phyloP scores from a whole-genome alignment of 768 basidiomycete genomes.

The Boletus rex-veris region DNA sequence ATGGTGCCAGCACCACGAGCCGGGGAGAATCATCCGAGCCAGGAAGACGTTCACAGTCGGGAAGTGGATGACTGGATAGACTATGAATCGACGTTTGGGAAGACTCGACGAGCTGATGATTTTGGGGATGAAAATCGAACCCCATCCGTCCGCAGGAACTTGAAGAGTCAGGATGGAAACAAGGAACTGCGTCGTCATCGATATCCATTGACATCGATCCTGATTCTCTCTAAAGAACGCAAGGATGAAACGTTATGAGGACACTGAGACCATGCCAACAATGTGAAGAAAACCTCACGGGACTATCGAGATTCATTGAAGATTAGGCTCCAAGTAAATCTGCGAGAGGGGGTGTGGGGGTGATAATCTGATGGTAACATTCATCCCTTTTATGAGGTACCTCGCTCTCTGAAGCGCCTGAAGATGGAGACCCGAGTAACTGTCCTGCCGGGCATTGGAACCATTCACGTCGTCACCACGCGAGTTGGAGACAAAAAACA shows the following conservation, averaged over 20 bases:
- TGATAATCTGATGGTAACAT: neutral
- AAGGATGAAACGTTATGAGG: neutral
- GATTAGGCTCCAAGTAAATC: neutral
- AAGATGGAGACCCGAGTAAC: slow-evolving; percentile 1
- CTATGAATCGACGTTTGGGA: neutral
- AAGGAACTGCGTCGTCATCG: neutral
- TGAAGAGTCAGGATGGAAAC: neutral
- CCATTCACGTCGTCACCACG: slow-evolving; percentile 12
- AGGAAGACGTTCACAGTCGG: neutral
- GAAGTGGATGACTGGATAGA: neutral
- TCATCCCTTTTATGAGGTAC: slow-evolving; percentile 16
- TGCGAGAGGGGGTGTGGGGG: neutral
- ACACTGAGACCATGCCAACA: neutral
- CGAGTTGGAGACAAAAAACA: slow-evolving; percentile 14
- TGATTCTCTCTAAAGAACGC: slow-evolving; percentile 6
- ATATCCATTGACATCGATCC: slow-evolving; percentile 10
- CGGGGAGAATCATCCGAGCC: neutral
- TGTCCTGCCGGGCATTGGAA: neutral
- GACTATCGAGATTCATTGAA: slow-evolving; percentile 14
- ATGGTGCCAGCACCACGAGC: neutral
- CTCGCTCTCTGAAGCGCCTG: neutral
- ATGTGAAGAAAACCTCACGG: slow-evolving; percentile 10
- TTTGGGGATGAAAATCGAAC: neutral
- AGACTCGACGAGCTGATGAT: neutral
- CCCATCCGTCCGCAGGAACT: neutral